These are phyloP conservation scores for Eutypella sp. DNA, from an alignment of 2,329 filamentous ascomycete genomes.

Conservation along the genomic window DNA sequence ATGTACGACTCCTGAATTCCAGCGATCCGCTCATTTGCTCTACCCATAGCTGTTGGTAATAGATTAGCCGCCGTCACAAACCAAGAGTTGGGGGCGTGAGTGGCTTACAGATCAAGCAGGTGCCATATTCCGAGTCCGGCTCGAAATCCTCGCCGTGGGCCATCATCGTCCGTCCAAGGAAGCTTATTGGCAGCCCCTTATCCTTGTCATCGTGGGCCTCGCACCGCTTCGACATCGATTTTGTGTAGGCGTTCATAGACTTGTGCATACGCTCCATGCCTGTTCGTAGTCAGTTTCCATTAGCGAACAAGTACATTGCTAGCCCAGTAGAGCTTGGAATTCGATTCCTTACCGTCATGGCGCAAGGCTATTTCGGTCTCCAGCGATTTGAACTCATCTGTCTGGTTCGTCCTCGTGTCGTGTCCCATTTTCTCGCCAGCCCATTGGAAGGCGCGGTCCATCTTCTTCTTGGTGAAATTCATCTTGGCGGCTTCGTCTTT, in stretches of 20 bases:
- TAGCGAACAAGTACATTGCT: conserved; percentile 7
- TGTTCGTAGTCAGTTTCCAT: conserved; percentile 31
- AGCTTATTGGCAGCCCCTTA: conserved; percentile 73
- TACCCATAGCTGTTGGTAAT: conserved; percentile 58
- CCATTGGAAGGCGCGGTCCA: conserved; percentile 97
- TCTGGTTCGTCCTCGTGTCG: conserved; percentile 79
- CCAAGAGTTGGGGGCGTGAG: not conserved
- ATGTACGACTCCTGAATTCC: conserved; percentile 82
- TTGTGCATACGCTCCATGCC: conserved; percentile 87
- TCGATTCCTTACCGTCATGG: conserved; percentile 64
- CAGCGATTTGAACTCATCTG: conserved; percentile 85
- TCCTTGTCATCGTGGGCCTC: conserved; percentile 80
- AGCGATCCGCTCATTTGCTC: conserved; percentile 82
- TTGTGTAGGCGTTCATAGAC: conserved; percentile 81
- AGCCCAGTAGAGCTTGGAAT: conserved; percentile 1
- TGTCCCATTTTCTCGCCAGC: conserved; percentile 93
- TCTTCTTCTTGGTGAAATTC: conserved; percentile 77
- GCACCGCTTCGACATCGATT: conserved; percentile 78
- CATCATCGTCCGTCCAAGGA: conserved; percentile 81
- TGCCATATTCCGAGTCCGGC: conserved; percentile 83
- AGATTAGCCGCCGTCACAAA: not conserved
- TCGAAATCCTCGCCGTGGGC: conserved; percentile 90
- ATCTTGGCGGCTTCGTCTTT: conserved; percentile 29
- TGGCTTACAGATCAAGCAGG: conserved; percentile 66
- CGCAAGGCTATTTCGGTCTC: conserved; percentile 87